phyloP scores from a whole-genome alignment of 73 alveolate genomes.

The Paramecium tetraurelia region DNA sequence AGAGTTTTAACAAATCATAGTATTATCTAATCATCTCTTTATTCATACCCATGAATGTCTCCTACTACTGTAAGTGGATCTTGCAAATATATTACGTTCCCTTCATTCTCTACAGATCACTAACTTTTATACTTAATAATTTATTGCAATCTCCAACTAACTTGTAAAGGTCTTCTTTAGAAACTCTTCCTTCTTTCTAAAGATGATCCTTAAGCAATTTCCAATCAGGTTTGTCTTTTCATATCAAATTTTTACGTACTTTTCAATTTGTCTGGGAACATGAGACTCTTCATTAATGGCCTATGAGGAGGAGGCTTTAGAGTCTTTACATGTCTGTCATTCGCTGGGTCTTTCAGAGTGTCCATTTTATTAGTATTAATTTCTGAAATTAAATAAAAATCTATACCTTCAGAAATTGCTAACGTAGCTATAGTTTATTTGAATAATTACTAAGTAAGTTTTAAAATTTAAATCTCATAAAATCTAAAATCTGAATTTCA shows the following conservation, averaged over 20 bases:
- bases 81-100: slow-evolving; percentile 80
- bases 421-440: neutral
- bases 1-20: slow-evolving; percentile 86
- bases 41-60: slow-evolving; percentile 89
- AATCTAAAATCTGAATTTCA: neutral
- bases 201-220: slow-evolving; percentile 80
- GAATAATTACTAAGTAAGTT: neutral
- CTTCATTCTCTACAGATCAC: slow-evolving; percentile 76
- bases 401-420: neutral
- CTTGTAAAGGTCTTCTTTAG: slow-evolving; percentile 67
- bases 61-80: slow-evolving; percentile 97
- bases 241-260: slow-evolving; percentile 2
- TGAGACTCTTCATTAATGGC: slow-evolving; percentile 48
- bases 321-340: slow-evolving; percentile 56
- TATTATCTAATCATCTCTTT: slow-evolving; percentile 66
- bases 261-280: slow-evolving; percentile 64
- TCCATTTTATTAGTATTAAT: slow-evolving; percentile 38
- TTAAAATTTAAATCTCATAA: too few species aligned
- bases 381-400: neutral
- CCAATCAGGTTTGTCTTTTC: slow-evolving; percentile 87
- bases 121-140: slow-evolving; percentile 68
- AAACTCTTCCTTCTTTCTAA: slow-evolving; percentile 82
- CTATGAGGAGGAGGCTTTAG: slow-evolving; percentile 59
- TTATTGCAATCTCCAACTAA: slow-evolving; percentile 70
- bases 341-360: slow-evolving; percentile 53